These are phyloP conservation scores for Melanogaster broomeanus DNA, from an alignment of 768 basidiomycete species.

Conservation along the genomic window DNA sequence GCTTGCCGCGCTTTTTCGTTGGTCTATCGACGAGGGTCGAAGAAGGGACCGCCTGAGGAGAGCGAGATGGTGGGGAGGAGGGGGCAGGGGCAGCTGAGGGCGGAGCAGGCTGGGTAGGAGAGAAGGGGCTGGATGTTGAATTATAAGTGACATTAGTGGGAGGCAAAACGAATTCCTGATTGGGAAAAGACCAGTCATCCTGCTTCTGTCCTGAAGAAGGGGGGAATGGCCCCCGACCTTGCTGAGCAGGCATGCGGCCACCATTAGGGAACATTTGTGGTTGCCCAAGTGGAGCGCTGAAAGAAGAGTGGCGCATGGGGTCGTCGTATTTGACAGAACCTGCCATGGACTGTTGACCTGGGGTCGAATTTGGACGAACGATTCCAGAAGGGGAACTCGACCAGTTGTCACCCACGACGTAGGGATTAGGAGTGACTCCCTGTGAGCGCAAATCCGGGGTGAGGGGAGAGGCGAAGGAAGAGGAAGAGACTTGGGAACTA, in stretches of 20 bases:
- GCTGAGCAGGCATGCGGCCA: constrained; percentile 71
- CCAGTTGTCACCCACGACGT: constrained; percentile 57
- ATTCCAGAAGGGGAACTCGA: constrained; percentile 55
- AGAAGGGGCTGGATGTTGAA: constrained; percentile 38
- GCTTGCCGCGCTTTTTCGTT: constrained; percentile 81
- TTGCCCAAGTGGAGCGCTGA: constrained; percentile 57
- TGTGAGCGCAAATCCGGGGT: constrained; percentile 49
- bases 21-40: constrained; percentile 74
- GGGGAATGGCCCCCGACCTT: constrained; percentile 56
- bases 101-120: constrained; percentile 40
- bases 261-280: constrained; percentile 66
- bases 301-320: constrained; percentile 65
- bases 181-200: constrained; percentile 72
- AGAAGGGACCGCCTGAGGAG: constrained; percentile 50
- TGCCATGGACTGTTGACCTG: constrained; percentile 52
- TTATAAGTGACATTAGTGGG: constrained; percentile 25
- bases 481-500: constrained; percentile 49
- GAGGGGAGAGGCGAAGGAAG: constrained; percentile 47
- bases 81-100: constrained; percentile 40
- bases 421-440: constrained; percentile 43
- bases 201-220: constrained; percentile 52
- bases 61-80: constrained; percentile 46
- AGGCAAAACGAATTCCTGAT: constrained; percentile 54
- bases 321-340: constrained; percentile 71
- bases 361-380: constrained; percentile 67